Percentiles rank a stretch among this genome's conserved stretches.
These are phyloP conservation scores for Batkoa obscura DNA, from an alignment of 371 early-diverging fungal species.

Conservation along the genomic window DNA sequence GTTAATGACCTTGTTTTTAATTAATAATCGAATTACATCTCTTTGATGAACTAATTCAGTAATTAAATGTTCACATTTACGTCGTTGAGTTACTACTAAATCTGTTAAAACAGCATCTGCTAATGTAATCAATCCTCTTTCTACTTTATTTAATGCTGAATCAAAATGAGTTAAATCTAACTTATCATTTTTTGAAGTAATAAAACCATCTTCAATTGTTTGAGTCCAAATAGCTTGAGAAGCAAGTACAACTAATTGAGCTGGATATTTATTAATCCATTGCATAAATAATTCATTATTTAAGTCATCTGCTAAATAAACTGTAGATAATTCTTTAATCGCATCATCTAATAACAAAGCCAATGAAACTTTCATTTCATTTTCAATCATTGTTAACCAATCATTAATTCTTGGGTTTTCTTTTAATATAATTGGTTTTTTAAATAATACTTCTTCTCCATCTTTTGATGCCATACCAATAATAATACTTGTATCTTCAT, in stretches of 20 bases:
- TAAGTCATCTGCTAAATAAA: slow-evolving; percentile 42
- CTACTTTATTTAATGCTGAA: slow-evolving; percentile 35
- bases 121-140: slow-evolving; percentile 59
- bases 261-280: slow-evolving; percentile 84
- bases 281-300: slow-evolving; percentile 35
- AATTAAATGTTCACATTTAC: slow-evolving; percentile 92
- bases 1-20: slow-evolving; percentile 26
- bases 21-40: slow-evolving; percentile 71
- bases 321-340: slow-evolving; percentile 34
- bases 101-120: slow-evolving; percentile 86
- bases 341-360: slow-evolving; percentile 58
- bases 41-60: slow-evolving; percentile 97
- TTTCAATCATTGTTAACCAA: slow-evolving; percentile 87
- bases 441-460: slow-evolving; percentile 76
- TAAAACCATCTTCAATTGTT: slow-evolving; percentile 56
- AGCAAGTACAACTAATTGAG: slow-evolving; percentile 82
- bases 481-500: slow-evolving; percentile 52
- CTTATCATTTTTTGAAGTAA: slow-evolving; percentile 6
- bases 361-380: slow-evolving; percentile 75
- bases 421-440: slow-evolving; percentile 54
- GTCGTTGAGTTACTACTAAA: slow-evolving; percentile 57
- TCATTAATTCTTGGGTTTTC: slow-evolving; percentile 86
- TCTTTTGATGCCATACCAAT: slow-evolving; percentile 78
- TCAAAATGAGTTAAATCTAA: slow-evolving; percentile 23
- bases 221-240: slow-evolving; percentile 85